These are phyloP conservation scores for Dinochytrium kinnereticum DNA, from an alignment of 371 early-diverging fungal genomes.

Conservation along the genomic window DNA sequence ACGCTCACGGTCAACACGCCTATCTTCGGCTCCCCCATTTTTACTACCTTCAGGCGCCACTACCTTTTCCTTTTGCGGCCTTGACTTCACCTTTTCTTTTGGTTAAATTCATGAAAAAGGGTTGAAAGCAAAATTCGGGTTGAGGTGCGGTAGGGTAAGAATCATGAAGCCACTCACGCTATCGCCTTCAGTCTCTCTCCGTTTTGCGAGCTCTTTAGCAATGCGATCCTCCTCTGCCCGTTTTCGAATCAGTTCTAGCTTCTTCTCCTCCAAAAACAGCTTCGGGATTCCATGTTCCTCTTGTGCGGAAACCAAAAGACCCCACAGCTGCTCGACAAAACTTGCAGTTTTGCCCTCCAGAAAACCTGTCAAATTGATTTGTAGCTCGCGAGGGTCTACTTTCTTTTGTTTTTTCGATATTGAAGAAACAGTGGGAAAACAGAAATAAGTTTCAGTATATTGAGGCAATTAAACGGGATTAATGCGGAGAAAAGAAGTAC, in stretches of 20 bases:
- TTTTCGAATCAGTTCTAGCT: constrained; percentile 66
- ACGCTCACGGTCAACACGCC: constrained; percentile 14
- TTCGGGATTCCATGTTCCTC: constrained; percentile 77
- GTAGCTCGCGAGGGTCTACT: constrained; percentile 87
- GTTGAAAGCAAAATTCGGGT: neutral
- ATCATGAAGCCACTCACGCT: neutral
- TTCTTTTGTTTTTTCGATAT: constrained; percentile 43
- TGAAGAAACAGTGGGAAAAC: neutral
- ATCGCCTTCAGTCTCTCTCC: constrained; percentile 13
- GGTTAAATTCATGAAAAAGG: too few relatives aligned
- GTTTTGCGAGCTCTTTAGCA: constrained; percentile 4
- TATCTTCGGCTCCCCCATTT: neutral
- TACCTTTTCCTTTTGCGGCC: too few relatives aligned
- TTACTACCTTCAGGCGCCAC: too few relatives aligned
- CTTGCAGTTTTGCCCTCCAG: constrained; percentile 78
- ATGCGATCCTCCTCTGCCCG: constrained; percentile 35
- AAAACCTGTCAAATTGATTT: constrained; percentile 95
- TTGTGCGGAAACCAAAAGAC: constrained; percentile 88
- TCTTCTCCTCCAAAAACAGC: constrained; percentile 82
- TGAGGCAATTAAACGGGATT: neutral
- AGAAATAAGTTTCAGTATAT: neutral
- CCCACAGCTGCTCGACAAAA: constrained; percentile 90
- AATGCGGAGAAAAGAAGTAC: neutral
- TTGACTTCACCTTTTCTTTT: too few relatives aligned
- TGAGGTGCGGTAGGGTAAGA: too few relatives aligned